phyloP scores from a whole-genome alignment of 2,329 filamentous ascomycete genomes.

The Phialocephala subalpina region DNA sequence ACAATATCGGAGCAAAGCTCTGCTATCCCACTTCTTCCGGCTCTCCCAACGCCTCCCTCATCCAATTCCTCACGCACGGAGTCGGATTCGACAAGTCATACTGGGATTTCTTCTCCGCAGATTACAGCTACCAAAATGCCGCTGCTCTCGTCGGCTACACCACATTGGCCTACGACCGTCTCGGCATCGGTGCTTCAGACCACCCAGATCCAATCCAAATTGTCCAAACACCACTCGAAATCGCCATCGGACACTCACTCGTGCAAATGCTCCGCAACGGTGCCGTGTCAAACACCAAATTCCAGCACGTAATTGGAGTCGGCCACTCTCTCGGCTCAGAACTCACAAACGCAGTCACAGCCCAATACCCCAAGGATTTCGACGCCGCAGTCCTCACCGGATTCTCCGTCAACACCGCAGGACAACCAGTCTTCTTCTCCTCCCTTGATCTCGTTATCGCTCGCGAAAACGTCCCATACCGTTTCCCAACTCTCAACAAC shows the following conservation, averaged over 20 bases:
- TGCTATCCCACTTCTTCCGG: constrained; percentile 10
- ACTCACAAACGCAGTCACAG: constrained; percentile 20
- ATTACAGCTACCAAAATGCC: constrained; percentile 24
- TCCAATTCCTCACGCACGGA: constrained; percentile 31
- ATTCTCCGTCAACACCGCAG: constrained; percentile 9
- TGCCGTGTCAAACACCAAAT: neutral
- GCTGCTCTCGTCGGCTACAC: constrained; percentile 19
- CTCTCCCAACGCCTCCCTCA: neutral
- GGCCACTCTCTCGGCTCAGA: constrained; percentile 26
- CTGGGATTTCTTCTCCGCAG: constrained; percentile 25
- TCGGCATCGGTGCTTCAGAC: constrained; percentile 22
- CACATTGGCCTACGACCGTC: constrained; percentile 32
- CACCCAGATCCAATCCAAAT: constrained; percentile 28
- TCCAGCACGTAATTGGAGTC: constrained; percentile 22
- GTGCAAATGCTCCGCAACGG: constrained; percentile 17
- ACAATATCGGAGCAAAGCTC: constrained; percentile 20
- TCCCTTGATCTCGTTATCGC: constrained; percentile 22
- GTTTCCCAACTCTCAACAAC: constrained; percentile 14
- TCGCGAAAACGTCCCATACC: neutral
- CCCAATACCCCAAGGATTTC: constrained; percentile 18
- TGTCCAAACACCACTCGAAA: constrained; percentile 25
- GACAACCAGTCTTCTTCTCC: constrained; percentile 18
- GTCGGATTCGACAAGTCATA: constrained; percentile 29
- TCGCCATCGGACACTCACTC: constrained; percentile 18
- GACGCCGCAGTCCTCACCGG: constrained; percentile 26